Evolutionary conservation across 169 alveolate genomes (phyloP).

Genomic region (Cryptosporidium parvum): DNA sequence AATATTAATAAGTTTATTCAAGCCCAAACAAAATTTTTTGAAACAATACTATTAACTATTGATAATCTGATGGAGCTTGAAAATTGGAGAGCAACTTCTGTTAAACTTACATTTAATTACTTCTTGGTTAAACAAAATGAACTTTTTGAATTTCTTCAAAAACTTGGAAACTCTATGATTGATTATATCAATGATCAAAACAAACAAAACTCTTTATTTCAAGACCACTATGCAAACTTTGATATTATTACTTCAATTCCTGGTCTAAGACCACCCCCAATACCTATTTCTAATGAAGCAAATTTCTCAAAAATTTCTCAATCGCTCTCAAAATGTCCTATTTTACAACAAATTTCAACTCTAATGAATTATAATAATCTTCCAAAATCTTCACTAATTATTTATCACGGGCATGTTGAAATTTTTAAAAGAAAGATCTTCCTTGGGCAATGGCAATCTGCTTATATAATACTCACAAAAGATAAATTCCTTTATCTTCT

Average conservation of each 20-base stretch:
- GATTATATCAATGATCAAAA: slow-evolving; percentile 2
- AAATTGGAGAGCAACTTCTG: slow-evolving; percentile 61
- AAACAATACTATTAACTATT: slow-evolving; percentile 30
- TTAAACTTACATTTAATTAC: slow-evolving; percentile 50
- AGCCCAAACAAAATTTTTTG: slow-evolving; percentile 28
- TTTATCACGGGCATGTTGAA: slow-evolving; percentile 63
- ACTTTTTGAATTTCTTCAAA: slow-evolving; percentile 32
- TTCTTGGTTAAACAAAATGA: slow-evolving; percentile 38
- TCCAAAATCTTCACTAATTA: slow-evolving; percentile 51
- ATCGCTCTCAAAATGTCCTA: neutral
- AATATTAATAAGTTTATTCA: slow-evolving; percentile 31
- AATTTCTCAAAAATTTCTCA: slow-evolving; percentile 7
- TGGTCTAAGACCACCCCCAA: slow-evolving; percentile 70
- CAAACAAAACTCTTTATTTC: neutral
- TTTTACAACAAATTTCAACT: slow-evolving; percentile 11
- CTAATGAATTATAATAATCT: slow-evolving; percentile 9
- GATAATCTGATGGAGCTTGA: slow-evolving; percentile 59
- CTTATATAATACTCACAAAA: slow-evolving; percentile 54
- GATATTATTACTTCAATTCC: slow-evolving; percentile 54
- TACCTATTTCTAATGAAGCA: slow-evolving; percentile 37
- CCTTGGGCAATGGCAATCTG: slow-evolving; percentile 59
- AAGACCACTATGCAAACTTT: slow-evolving; percentile 20
- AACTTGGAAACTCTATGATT: slow-evolving; percentile 19
- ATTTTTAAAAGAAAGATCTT: slow-evolving; percentile 16
- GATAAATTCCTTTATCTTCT: slow-evolving; percentile 53